Base-by-base conservation (phyloP, 176 grass and related monocot genomes). In the Urochloa ruziziensis region DNA sequence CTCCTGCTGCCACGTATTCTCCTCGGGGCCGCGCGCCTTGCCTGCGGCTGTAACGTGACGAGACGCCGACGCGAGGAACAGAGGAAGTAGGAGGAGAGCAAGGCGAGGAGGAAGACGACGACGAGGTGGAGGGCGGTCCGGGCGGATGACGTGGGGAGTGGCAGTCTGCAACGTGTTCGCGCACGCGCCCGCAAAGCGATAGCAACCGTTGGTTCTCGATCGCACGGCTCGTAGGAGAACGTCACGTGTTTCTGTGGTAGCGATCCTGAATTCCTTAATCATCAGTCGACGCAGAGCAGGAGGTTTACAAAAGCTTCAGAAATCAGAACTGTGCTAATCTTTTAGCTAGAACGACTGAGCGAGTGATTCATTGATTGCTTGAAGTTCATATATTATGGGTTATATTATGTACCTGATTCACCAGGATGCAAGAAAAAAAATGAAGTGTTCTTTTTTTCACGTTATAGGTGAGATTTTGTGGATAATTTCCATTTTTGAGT, bases 51-150 rank as follows among this genome's bases (percentile, higher is more conserved):
- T 17, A 49, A 28, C 19, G 62, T 23, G 47, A 51, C 75, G 72
- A 71, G 19, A 60, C 25, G 62, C 42, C 34, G 69, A 77, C 42
- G 25, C 35, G 81, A 73, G 13, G 87, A 73, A 53, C 54, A 11
- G 74, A 18, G 59, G 23, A 43, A 63, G 77, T 43, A 24, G 68
- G 16, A 36, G 48, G 57, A 23, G 34, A 43, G 62, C 71, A 8
- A 34, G 53, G 65, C 23, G 81, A 66, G 17, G 81, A 52, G 70
- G 27, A 63, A 54, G 81, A 74, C 28, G 78, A 53, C 33, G 78
- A 52, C 60, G 76, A 40, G 14, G 49, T 14, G 59, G 23, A 23
- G 19, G 39, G 39, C 39, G 39, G 39, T n/a, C n/a, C 4, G 19
- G 3, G 29, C 10, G 7, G 62, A 48, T 83, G 37, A 82, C 67